phyloP scores from a whole-genome alignment of 345 rosid genomes.

The Clarkia xantiana region DNA sequence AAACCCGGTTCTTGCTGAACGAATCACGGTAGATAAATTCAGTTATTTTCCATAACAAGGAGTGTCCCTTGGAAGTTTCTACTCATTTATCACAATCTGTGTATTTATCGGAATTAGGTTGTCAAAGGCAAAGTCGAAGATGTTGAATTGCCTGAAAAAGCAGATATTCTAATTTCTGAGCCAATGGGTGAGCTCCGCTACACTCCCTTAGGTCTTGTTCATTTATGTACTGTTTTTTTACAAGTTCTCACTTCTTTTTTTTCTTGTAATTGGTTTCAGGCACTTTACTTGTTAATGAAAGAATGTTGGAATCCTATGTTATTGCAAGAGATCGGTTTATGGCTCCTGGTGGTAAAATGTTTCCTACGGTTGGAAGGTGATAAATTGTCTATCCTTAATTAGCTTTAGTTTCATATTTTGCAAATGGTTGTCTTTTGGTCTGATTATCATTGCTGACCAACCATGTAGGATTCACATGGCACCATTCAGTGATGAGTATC shows the following conservation, averaged over 20 bases:
- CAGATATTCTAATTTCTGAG: conserved; percentile 91
- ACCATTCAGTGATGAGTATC: conserved; percentile 92
- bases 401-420: conserved; percentile 1
- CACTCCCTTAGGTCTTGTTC: neutral
- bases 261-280: conserved; percentile 26
- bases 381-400: neutral
- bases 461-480: conserved; percentile 94
- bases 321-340: conserved; percentile 97
- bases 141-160: conserved; percentile 90
- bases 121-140: conserved; percentile 97
- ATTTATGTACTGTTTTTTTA: neutral
- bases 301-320: conserved; percentile 93
- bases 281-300: conserved; percentile 84
- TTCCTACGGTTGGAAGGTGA: conserved; percentile 93
- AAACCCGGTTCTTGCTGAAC: conserved; percentile 60
- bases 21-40: conserved; percentile 43
- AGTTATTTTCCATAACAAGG: neutral
- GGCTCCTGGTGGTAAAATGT: conserved; percentile 80
- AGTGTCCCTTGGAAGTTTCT: too few relatives aligned
- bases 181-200: conserved; percentile 67
- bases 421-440: neutral
- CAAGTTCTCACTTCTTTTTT: neutral
- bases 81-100: too few relatives aligned
- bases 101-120: conserved; percentile 30
- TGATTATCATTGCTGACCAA: conserved; percentile 4